Evolutionary conservation across 2,329 filamentous ascomycete genomes (phyloP), one percentile per base, ranked within the genome.

Genomic region (Byssochlamys sp.): DNA sequence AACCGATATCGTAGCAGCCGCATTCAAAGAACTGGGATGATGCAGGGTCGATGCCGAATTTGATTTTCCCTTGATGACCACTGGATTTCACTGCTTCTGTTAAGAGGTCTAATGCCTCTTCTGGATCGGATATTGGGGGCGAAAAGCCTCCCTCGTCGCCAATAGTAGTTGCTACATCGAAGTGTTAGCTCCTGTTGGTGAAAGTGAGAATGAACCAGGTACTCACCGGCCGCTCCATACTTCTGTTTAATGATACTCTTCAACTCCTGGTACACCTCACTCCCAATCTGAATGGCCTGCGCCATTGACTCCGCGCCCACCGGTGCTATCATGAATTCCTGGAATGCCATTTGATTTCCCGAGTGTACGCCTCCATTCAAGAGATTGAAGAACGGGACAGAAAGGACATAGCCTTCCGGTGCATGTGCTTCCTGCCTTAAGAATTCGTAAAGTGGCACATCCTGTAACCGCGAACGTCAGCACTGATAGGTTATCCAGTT

Each of bases 351-450:
- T 2, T 60, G 58, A 54, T 73, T 73, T 12, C 71, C 71, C 0
- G 70, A 71, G 59, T 73, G 71, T 24, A 67, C 66, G 7, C 71
- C 71, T 65, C 81, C 81, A 70, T 84, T 84, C 55, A 84, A 74
- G 55, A 83, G 80, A 69, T 83, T 83, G 75, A 79, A 77, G 70
- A 80, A 84, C 28, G 81, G 81, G 51, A 83, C 80, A 48, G 81
- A 81, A 52, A 84, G 72, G 50, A 83, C 74, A 67, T 80, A 82
- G 62, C 77, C 76, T 72, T 78, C 78, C 71, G 77, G 78, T 65
- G 77, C 77, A 62, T 78, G 77, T 33, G 78, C 75, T 63, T 81
- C 75, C 64, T 78, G 76, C 61, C 78, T 79, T 67, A 84, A 79
- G 73, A 82, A 80, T 57, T 79, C 79, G 70, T 84, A 84, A 58